Evolutionary conservation across 768 basidiomycete species (phyloP), one percentile per base, ranked within the genome.

Genomic region (Pisolithus microcarpus): DNA sequence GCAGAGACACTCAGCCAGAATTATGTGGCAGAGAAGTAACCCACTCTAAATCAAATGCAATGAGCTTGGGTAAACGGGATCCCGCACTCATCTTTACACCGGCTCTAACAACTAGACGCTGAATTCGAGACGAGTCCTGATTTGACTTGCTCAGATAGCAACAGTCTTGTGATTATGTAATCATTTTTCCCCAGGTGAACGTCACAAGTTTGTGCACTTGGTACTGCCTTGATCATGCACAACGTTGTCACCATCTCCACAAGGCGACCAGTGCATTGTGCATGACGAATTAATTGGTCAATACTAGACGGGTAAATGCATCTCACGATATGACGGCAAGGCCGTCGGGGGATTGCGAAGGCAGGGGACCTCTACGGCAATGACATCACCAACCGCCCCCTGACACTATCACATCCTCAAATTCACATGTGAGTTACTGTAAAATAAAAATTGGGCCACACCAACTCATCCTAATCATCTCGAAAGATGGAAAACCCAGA

Each of bases 31-130:
- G n/a, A 24, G 37, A 24, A 23, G 30, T 31, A 5, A 61, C 78
- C 46, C 64, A 91, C 84, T 92, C 90, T 15, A 92, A 70, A 60
- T 93, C 91, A 62, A 92, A 91, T 2, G 83, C 87, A 21, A 91
- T 71, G 30, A 87, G 75, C 58, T 80, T 74, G 0, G 87, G 87
- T 26, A 79, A 65, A 58, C 63, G 48, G 1, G 51, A 54, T n/a
- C 45, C 45, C 10, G 24, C 36, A 18, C 31, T 47, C 34, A 47
- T 47, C 9, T 37, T 11, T 16, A 15, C 15, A 24, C 34, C 30
- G 4, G 30, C 30, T 31, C 11, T 11, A 15, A 34, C 34, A 34
- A 3, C 13, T 34, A 5, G 31, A 15, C 34, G 34, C 34, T 5
- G 26, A 6, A 7, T 26, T 26, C 7, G 26, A 7, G 26, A 26